Evolutionary conservation across 2,329 filamentous ascomycete genomes (phyloP).

Genomic region (Fusarium denticulatum): DNA sequence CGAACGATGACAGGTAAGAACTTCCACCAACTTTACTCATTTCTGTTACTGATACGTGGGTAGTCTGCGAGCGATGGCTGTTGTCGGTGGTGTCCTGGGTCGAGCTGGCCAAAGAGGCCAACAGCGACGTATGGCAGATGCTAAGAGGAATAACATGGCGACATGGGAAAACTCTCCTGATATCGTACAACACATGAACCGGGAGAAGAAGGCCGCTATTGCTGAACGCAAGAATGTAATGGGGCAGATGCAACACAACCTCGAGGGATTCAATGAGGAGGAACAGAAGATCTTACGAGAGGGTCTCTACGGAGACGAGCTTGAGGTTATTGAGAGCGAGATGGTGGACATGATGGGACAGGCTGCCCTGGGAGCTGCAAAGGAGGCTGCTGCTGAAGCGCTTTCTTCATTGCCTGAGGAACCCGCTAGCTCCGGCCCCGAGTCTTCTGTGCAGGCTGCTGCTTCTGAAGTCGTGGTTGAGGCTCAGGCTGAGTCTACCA

Average conservation of each 20-base stretch:
- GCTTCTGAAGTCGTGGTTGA: background rate
- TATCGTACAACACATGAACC: slow-evolving; percentile 52
- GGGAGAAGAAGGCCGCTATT: slow-evolving; percentile 45
- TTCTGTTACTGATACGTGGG: slow-evolving; percentile 36
- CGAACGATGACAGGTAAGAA: slow-evolving; percentile 89
- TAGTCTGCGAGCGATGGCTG: slow-evolving; percentile 81
- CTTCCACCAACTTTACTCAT: background rate
- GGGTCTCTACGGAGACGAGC: slow-evolving; percentile 39
- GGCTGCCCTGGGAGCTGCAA: slow-evolving; percentile 24
- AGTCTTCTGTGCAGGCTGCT: background rate
- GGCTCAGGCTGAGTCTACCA: background rate
- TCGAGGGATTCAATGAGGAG: slow-evolving; percentile 51
- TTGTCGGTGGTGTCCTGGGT: slow-evolving; percentile 87
- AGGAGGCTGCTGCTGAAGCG: slow-evolving; percentile 15
- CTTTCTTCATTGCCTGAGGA: background rate
- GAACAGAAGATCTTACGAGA: slow-evolving; percentile 49
- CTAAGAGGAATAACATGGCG: slow-evolving; percentile 65
- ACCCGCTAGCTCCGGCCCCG: background rate
- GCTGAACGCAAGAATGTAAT: slow-evolving; percentile 50
- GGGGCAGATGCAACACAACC: slow-evolving; percentile 49
- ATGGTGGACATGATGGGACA: slow-evolving; percentile 50
- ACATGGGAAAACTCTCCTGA: slow-evolving; percentile 66
- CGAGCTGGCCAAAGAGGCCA: slow-evolving; percentile 84
- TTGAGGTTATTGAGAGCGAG: slow-evolving; percentile 49
- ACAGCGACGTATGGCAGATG: slow-evolving; percentile 70